Evolutionary conservation across 2,329 filamentous ascomycete genomes (phyloP).

Genomic region (Exserohilum turcica): DNA sequence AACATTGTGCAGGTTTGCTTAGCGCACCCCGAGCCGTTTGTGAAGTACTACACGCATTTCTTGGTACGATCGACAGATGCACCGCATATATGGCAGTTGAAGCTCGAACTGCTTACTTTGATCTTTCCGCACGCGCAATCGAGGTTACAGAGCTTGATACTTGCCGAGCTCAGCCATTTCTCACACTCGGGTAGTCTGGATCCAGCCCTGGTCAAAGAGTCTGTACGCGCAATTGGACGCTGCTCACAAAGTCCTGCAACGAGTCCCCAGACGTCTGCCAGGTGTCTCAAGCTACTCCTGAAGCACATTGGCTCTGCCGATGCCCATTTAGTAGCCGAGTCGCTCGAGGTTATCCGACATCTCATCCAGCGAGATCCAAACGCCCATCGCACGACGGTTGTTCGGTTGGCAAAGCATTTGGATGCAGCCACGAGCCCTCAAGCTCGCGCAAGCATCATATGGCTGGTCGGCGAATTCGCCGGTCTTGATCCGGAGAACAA

Average conservation of each 20-base stretch:
- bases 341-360: constrained; percentile 91
- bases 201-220: constrained; percentile 80
- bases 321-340: constrained; percentile 86
- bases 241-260: constrained; percentile 72
- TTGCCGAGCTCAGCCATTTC: constrained; percentile 94
- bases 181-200: constrained; percentile 84
- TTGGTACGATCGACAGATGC: constrained; percentile 80
- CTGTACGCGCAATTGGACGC: constrained; percentile 88
- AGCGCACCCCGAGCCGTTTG: constrained; percentile 75
- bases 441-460: constrained; percentile 92
- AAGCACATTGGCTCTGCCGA: constrained; percentile 88
- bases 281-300: constrained; percentile 82
- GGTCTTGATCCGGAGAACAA: constrained; percentile 80
- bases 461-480: constrained; percentile 94
- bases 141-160: constrained; percentile 80
- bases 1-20: constrained; percentile 95
- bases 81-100: constrained; percentile 83
- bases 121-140: constrained; percentile 82
- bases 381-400: constrained; percentile 81
- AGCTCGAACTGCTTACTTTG: constrained; percentile 87
- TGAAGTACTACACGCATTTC: constrained; percentile 87
- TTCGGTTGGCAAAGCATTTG: constrained; percentile 86
- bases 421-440: constrained; percentile 86
- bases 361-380: constrained; percentile 89
- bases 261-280: constrained; percentile 58